Evolutionary conservation across 306 rosid species (phyloP).

Genomic region (Rosa rugosa): DNA sequence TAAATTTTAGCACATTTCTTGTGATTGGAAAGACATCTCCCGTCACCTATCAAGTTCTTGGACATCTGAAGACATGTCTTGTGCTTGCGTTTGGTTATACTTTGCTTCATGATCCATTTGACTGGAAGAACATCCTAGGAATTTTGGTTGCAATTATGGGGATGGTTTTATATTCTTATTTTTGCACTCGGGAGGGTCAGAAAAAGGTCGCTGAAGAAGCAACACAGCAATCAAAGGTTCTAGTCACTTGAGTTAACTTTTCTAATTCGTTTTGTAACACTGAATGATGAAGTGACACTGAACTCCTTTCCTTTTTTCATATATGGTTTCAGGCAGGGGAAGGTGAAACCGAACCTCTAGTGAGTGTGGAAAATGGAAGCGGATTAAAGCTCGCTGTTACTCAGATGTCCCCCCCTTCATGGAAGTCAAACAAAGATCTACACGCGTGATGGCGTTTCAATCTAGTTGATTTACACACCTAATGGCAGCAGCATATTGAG

Average conservation of each 20-base stretch:
- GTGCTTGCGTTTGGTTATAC: conserved; percentile 87
- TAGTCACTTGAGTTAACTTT: not conserved
- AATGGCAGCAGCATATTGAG: conserved; percentile 17
- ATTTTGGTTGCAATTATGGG: conserved; percentile 77
- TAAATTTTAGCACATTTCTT: conserved; percentile 93
- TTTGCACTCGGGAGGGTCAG: conserved; percentile 71
- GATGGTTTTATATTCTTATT: conserved; percentile 84
- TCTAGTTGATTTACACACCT: conserved; percentile 8
- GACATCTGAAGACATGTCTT: conserved; percentile 94
- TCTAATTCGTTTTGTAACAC: not conserved
- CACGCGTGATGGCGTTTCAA: conserved; percentile 41
- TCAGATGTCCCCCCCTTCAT: conserved; percentile 49
- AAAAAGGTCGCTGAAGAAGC: conserved; percentile 63
- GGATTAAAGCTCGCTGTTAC: conserved; percentile 34
- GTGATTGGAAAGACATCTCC: conserved; percentile 97
- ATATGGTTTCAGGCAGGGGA: conserved; percentile 58
- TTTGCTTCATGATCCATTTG: conserved; percentile 83
- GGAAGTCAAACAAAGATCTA: conserved; percentile 67
- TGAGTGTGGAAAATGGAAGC: conserved; percentile 57
- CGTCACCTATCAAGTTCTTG: conserved; percentile 96
- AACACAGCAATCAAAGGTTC: conserved; percentile 63
- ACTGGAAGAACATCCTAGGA: conserved; percentile 91
- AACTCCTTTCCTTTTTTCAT: conserved; percentile 15
- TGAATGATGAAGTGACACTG: conserved; percentile 5
- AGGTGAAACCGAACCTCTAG: conserved; percentile 63